Evolutionary conservation across 1,284 basidiomycete genomes (phyloP), one percentile per base, ranked within the genome.

Genomic region (Sporisorium iseilematis-ciliati): DNA sequence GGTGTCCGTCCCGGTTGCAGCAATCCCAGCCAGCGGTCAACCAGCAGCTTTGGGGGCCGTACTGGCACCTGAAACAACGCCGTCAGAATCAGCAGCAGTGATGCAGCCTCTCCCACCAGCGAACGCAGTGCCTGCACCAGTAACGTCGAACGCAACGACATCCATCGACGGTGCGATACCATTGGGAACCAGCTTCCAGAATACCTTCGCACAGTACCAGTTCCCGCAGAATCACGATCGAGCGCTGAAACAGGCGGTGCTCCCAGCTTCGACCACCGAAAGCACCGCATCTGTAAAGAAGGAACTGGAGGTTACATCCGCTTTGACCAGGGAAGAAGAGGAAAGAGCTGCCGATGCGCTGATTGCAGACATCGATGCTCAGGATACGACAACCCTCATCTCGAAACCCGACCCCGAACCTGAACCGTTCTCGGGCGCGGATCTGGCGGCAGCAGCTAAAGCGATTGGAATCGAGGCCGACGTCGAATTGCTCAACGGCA

Each of bases 391-490:
- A 2, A 16, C 50, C 3, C 40, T 8, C 26, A 6, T 12, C 2
- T 12, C 41, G 26, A 50, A 33, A 33, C 20, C 16, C 5, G 23
- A 23, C 21, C 12, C 20, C 31, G 57, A 65, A 33, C 21, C 57
- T 16, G 58, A 71, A 25, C 54, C 62, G 0, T 57, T 78, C 38
- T 50, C 56, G 16, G 67, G 57, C 25, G 61, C 68, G 3, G 78
- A 80, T 45, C 56, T 81, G 12, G 75, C 70, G 11, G 75, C 75
- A 6, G 70, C 77, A 3, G 76, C 78, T 21, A 74, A 70, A 42
- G 79, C 78, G 12, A 78, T 78, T 33, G 79, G 78, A 0, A 51
- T 81, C 41, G 75, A 79, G 29, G 66, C 67, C 2, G 61, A 79
- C 20, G 67, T 60, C 12, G 68, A 79, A 41, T 53, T 79, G 23